Percentiles rank a stretch among this genome's conserved stretches.
These are phyloP conservation scores for Tricholomella constricta DNA, from an alignment of 768 basidiomycete species.

Conservation along the genomic window DNA sequence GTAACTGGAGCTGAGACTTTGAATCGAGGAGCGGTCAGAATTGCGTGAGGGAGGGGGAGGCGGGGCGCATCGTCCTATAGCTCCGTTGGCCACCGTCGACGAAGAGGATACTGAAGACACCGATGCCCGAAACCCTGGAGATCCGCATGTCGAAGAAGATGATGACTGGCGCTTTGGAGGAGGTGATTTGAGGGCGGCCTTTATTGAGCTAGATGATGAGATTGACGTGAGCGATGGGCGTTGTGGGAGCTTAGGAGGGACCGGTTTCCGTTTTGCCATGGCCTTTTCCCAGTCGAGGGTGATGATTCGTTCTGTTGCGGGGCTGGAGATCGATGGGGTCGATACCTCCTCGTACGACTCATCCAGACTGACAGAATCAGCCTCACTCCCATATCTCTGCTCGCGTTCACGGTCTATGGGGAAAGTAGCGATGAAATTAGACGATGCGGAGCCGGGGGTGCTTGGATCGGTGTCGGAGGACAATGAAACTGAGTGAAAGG, in stretches of 20 bases:
- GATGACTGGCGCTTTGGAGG: conserved; percentile 24
- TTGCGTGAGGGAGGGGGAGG: conserved; percentile 47
- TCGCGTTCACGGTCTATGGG: conserved; percentile 44
- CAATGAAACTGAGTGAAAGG: conserved; percentile 82
- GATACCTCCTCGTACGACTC: conserved; percentile 77
- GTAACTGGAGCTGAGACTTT: conserved; percentile 44
- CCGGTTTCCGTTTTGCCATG: conserved; percentile 33
- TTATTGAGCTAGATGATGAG: conserved; percentile 19
- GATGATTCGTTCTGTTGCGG: conserved; percentile 45
- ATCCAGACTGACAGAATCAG: conserved; percentile 58
- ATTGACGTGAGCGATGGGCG: conserved; percentile 38
- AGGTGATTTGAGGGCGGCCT: conserved; percentile 28
- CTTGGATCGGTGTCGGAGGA: conserved; percentile 60
- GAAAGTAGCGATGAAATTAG: conserved; percentile 47
- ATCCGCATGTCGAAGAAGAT: conserved; percentile 10
- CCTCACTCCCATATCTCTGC: conserved; percentile 32
- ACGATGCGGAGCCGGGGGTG: conserved; percentile 42
- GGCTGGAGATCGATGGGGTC: conserved; percentile 53
- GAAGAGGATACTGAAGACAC: conserved; percentile 34
- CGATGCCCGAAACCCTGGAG: conserved; percentile 22
- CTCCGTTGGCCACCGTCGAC: conserved; percentile 32
- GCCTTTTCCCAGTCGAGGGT: conserved; percentile 54
- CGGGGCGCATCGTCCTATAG: conserved; percentile 43
- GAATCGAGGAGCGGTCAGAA: conserved; percentile 67
- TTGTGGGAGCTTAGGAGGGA: conserved; percentile 51